These are phyloP conservation scores for Penicillium tannophilum DNA, from an alignment of 495 filamentous ascomycete genomes.

Conservation along the genomic window DNA sequence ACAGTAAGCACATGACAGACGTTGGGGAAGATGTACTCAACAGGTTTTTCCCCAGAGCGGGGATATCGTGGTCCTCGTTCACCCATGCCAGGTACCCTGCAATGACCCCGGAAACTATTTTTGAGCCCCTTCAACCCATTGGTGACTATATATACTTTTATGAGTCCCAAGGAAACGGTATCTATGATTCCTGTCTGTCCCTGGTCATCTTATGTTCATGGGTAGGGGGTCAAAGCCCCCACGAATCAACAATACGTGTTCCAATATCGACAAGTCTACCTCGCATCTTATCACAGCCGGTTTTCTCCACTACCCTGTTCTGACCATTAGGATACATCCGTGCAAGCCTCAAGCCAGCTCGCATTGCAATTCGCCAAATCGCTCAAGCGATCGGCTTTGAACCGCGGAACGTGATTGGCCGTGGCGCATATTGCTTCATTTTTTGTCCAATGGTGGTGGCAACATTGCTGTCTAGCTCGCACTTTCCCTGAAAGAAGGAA, in stretches of 20 bases:
- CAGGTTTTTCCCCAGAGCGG: not conserved
- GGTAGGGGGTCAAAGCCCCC: slow-evolving; percentile 33
- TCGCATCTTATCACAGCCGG: slow-evolving; percentile 22
- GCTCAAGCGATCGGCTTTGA: slow-evolving; percentile 3
- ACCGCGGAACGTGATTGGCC: slow-evolving; percentile 2
- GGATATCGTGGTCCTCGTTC: slow-evolving; percentile 7
- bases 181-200: slow-evolving; percentile 12
- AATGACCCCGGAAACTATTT: slow-evolving; percentile 14
- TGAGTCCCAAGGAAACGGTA: slow-evolving; percentile 14
- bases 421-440: slow-evolving; percentile 29
- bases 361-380: slow-evolving; percentile 22
- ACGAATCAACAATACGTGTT: slow-evolving; percentile 33
- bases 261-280: slow-evolving; percentile 20
- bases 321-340: slow-evolving; percentile 25
- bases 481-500: slow-evolving; percentile 23
- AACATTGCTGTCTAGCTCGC: slow-evolving; percentile 30
- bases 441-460: slow-evolving; percentile 35
- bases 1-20: not conserved
- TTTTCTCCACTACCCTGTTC: slow-evolving; percentile 19
- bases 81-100: slow-evolving; percentile 4
- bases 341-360: slow-evolving; percentile 24
- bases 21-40: slow-evolving; percentile 3
- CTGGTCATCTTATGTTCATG: slow-evolving; percentile 35
- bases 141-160: slow-evolving; percentile 24
- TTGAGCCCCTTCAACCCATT: slow-evolving; percentile 15